Percentiles rank a stretch among this genome's conserved stretches.
Conservation (phyloP, 441 rosid species). For the Biscutella auriculata region DNA sequence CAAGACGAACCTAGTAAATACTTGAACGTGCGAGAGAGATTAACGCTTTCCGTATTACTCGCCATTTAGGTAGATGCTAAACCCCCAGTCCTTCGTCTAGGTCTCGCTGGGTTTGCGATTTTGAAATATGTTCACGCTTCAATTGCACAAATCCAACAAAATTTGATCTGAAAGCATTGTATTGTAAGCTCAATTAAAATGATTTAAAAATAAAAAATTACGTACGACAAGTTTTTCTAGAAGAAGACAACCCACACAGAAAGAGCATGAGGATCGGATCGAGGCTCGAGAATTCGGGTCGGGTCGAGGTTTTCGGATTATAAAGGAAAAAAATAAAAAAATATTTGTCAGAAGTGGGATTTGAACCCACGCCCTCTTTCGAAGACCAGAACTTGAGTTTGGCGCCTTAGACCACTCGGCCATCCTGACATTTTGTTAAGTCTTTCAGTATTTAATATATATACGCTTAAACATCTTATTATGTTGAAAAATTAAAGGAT, state of each 20-base stretch:
- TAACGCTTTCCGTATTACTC: conserved; percentile 28
- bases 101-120: not conserved
- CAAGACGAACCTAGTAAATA: conserved; percentile 48
- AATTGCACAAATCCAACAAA: not conserved
- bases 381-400: conserved; percentile 95
- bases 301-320: too few relatives aligned
- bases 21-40: conserved; percentile 78
- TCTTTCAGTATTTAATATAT: too few relatives aligned
- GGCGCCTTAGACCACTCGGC: conserved; percentile 97
- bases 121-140: too few relatives aligned
- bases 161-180: not conserved
- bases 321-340: too few relatives aligned
- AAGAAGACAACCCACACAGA: too few relatives aligned
- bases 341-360: conserved; percentile 19
- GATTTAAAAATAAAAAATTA: too few relatives aligned
- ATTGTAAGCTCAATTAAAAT: too few relatives aligned
- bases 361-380: conserved; percentile 81
- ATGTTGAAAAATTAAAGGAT: too few relatives aligned
- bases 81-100: conserved; percentile 5
- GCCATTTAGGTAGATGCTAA: conserved; percentile 20
- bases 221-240: too few relatives aligned
- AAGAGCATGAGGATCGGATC: too few relatives aligned
- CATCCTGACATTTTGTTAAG: conserved; percentile 45
- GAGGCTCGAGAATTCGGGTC: too few relatives aligned
- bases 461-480: too few relatives aligned